Conservation (phyloP, 192 early-diverging fungal genomes). For the Lobosporangium transversale region DNA sequence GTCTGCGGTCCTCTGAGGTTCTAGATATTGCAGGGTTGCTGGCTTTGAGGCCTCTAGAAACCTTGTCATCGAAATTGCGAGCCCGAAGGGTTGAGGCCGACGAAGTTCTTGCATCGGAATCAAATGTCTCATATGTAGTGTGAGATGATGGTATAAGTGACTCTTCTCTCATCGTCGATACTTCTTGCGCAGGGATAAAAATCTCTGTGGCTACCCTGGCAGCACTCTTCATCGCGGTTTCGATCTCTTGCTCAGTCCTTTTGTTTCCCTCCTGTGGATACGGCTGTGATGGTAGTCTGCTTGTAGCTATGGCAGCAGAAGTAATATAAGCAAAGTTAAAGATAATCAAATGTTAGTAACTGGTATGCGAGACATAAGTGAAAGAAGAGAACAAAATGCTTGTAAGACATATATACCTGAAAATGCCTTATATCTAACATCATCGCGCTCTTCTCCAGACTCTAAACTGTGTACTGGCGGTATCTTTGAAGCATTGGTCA, state of each 20-base stretch:
- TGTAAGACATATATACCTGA: not conserved
- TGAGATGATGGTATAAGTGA: not conserved
- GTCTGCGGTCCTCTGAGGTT: not conserved
- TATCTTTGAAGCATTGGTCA: conserved; percentile 14
- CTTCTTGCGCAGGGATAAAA: conserved; percentile 3
- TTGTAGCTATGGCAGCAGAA: no score
- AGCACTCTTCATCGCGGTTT: conserved; percentile 7
- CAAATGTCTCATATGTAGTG: not conserved
- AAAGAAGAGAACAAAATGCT: no score
- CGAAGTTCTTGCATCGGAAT: not conserved
- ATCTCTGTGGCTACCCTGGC: conserved; percentile 11
- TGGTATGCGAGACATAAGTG: no score
- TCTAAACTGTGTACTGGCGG: no score
- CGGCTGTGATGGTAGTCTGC: not conserved
- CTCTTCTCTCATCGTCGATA: conserved; percentile 1
- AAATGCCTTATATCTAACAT: not conserved
- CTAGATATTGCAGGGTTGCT: no score
- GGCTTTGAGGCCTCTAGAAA: no score
- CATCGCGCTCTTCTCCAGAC: no score
- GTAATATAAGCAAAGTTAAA: no score
- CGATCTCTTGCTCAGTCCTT: not conserved
- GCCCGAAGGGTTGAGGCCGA: not conserved
- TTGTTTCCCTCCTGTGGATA: not conserved
- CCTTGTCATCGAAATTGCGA: no score
- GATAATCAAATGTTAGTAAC: no score